A percentile compares a stretch with the other conserved stretches of the same genome.
Evolutionary conservation across 148 eudicot species (phyloP).

Genomic region (Talinum fruticosum): DNA sequence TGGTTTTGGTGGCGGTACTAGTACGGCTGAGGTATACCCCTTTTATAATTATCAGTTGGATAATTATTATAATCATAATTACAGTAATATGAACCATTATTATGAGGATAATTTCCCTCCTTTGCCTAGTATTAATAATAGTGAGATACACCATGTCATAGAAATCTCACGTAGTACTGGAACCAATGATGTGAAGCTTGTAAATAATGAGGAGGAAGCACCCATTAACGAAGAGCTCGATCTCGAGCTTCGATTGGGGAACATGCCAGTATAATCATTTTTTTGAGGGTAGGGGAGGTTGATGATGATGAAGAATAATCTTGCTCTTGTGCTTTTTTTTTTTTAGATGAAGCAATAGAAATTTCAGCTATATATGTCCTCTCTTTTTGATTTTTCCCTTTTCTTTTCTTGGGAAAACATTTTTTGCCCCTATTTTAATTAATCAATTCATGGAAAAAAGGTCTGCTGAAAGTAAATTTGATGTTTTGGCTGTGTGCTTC

Average conservation of each 20-base stretch:
- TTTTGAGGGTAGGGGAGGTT: neutral
- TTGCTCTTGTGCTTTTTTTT: neutral
- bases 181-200: neutral
- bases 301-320: neutral
- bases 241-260: conserved; percentile 35
- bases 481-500: too few relatives aligned
- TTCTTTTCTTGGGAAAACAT: too few relatives aligned
- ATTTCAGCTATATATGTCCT: neutral
- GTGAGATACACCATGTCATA: neutral
- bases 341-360: neutral
- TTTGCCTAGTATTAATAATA: neutral
- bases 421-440: too few relatives aligned
- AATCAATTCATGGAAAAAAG: too few relatives aligned
- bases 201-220: conserved; percentile 5
- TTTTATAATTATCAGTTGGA: conserved; percentile 6
- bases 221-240: conserved; percentile 23
- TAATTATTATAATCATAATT: conserved; percentile 4
- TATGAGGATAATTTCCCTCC: neutral
- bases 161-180: conserved; percentile 10
- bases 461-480: too few relatives aligned
- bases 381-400: neutral
- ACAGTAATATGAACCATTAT: neutral
- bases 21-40: neutral
- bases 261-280: neutral
- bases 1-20: neutral